A percentile compares a stretch with the other conserved stretches of the same genome.
Evolutionary conservation across 345 rosid species (phyloP).

Genomic region (Salix koriyanagi): DNA sequence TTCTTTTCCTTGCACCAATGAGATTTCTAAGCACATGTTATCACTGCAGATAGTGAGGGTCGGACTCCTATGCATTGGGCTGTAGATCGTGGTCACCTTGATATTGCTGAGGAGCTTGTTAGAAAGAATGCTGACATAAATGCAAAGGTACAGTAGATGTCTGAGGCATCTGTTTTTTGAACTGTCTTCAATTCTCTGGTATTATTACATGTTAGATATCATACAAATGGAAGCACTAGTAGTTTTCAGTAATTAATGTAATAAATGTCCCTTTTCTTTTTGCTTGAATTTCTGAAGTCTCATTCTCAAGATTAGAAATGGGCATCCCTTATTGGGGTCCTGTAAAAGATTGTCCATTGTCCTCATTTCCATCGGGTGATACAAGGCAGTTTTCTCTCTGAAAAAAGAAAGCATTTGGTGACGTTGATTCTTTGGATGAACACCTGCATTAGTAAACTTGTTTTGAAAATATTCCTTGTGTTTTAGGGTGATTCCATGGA

Average conservation of each 20-base stretch:
- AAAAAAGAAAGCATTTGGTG: neutral
- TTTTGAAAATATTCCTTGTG: neutral
- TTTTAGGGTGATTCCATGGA: neutral
- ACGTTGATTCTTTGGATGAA: neutral
- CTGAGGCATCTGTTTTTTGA: neutral
- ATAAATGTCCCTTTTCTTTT: neutral
- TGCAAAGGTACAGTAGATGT: constrained; percentile 52
- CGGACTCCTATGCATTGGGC: constrained; percentile 97
- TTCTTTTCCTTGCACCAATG: neutral
- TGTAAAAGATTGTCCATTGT: neutral
- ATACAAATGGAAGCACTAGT: neutral
- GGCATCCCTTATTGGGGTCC: neutral
- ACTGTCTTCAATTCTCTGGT: neutral
- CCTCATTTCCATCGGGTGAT: neutral
- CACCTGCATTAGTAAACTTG: neutral
- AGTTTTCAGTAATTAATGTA: neutral
- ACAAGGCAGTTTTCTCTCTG: neutral
- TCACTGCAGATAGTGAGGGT: constrained; percentile 79
- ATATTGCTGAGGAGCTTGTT: constrained; percentile 51
- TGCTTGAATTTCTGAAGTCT: neutral
- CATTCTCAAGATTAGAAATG: neutral
- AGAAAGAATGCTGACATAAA: constrained; percentile 66
- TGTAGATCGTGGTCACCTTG: constrained; percentile 75
- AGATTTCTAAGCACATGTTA: constrained; percentile 1
- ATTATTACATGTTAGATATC: neutral